Base-by-base conservation (phyloP, 441 rosid genomes). In the Eruca vesicaria region DNA sequence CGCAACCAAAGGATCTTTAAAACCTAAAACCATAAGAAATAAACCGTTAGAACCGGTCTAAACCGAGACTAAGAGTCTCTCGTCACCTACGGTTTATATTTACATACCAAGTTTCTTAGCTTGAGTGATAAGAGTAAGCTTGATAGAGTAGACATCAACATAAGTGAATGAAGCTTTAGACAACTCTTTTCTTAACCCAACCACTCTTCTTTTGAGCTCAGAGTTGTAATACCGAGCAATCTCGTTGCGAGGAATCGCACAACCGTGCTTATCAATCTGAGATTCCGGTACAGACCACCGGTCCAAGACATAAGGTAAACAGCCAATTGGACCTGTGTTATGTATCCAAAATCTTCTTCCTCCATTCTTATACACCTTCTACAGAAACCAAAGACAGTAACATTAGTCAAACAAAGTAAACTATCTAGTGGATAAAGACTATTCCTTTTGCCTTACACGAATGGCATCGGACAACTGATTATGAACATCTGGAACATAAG, bases 331-430 rank as follows among this genome's bases (percentile, higher is more conserved):
- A 19, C 85, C 96, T 0, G 94, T 88, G 81, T 91, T 91, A 69
- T 89, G 98, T 66, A 91, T 83, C 96, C 91, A 87, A 59, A 93
- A 88, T 14, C 75, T 78, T 81, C 94, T 84, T 48, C 89, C 93
- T 29, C 94, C 94, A 36, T 74, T 68, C 4, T 12, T 48, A 66
- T 91, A 86, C 29, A 84, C 73, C 1, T 45, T 45, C 98, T 91
- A 86, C 41, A 66, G 0, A 38, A 32, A 9, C 0, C 19, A 32
- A 63, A 56, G 31, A 5, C 60, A 6, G 61, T 62, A 36, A 63
- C 11, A 21, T 38, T 14, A 60, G 50, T 36, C 43, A 31, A 52
- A 26, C 32, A 14, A n/a, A 4, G 52, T 59, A 41, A 8, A 12
- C 12, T 31, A 53, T 9, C 38, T 5, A 5, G 8, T 32, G 35